These are phyloP conservation scores for Stagonosporopsis chrysanthemi DNA, from an alignment of 2,329 filamentous ascomycete species.

Conservation along the genomic window DNA sequence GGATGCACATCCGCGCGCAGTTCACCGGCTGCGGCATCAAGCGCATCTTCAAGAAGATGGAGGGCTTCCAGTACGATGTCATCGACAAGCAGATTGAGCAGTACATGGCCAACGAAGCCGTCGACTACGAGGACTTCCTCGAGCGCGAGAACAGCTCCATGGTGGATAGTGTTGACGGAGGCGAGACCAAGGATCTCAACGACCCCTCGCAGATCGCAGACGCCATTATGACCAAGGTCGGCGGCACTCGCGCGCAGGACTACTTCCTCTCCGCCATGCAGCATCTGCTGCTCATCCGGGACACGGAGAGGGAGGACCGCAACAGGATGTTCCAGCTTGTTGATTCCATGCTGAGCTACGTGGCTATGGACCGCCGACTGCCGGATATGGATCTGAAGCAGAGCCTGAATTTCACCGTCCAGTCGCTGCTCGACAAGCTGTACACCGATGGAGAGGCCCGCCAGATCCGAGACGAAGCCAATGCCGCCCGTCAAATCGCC, in stretches of 20 bases:
- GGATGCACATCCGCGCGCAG: slow-evolving; percentile 93
- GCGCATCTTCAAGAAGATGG: slow-evolving; percentile 94
- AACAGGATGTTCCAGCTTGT: slow-evolving; percentile 96
- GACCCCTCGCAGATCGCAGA: slow-evolving; percentile 94
- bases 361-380: slow-evolving; percentile 94
- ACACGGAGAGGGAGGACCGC: slow-evolving; percentile 90
- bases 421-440: slow-evolving; percentile 91
- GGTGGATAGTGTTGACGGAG: slow-evolving; percentile 83
- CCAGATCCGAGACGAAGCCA: slow-evolving; percentile 87
- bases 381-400: slow-evolving; percentile 99
- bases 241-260: slow-evolving; percentile 85
- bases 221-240: slow-evolving; percentile 84
- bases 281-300: slow-evolving; percentile 89
- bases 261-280: slow-evolving; percentile 97
- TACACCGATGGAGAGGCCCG: slow-evolving; percentile 96
- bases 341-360: slow-evolving; percentile 98
- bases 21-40: slow-evolving; percentile 96
- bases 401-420: slow-evolving; percentile 95
- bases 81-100: slow-evolving; percentile 98
- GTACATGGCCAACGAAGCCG: slow-evolving; percentile 91
- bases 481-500: slow-evolving; percentile 89
- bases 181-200: slow-evolving; percentile 87
- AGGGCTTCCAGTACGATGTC: slow-evolving; percentile 95
- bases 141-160: slow-evolving; percentile 90
- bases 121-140: slow-evolving; percentile 97